Percentiles rank a stretch among this genome's conserved stretches.
Evolutionary conservation across 208 protist species (phyloP).

Genomic region (Porcisia hertigi): DNA sequence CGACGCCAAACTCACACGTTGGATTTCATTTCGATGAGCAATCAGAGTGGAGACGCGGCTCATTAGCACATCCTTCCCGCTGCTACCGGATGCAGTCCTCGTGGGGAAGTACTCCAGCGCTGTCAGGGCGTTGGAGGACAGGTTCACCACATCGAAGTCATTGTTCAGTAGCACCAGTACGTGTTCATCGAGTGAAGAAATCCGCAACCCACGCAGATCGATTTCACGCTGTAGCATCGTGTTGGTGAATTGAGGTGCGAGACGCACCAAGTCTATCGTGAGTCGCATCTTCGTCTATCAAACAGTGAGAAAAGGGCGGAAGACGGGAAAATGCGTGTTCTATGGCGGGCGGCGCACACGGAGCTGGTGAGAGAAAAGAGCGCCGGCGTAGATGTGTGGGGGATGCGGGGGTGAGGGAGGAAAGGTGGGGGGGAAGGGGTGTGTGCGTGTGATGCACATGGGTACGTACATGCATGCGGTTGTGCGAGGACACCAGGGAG

Average conservation of each 20-base stretch:
- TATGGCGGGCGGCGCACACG: neutral
- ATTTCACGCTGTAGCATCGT: constrained; percentile 82
- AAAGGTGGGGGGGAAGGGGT: too few species aligned
- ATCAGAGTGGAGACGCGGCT: constrained; percentile 70
- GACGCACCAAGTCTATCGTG: constrained; percentile 67
- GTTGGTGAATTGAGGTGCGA: constrained; percentile 88
- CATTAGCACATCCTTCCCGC: constrained; percentile 39
- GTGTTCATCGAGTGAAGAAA: constrained; percentile 80
- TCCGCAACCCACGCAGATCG: constrained; percentile 77
- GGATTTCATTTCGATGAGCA: constrained; percentile 77
- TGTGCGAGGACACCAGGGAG: constrained; percentile 5
- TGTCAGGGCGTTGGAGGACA: constrained; percentile 78
- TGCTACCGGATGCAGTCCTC: neutral
- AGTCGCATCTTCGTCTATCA: constrained; percentile 61
- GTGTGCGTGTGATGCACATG: neutral
- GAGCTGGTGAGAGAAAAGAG: constrained; percentile 10
- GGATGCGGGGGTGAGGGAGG: neutral
- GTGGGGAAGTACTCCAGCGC: constrained; percentile 79
- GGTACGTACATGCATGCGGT: neutral
- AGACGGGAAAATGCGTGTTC: neutral
- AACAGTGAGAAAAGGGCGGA: neutral
- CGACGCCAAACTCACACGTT: constrained; percentile 72
- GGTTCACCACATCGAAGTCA: constrained; percentile 86
- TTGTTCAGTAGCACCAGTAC: constrained; percentile 67
- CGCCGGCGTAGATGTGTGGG: neutral